Evolutionary conservation across 2,329 filamentous ascomycete genomes (phyloP).

Genomic region (Hypoxylon sp.): DNA sequence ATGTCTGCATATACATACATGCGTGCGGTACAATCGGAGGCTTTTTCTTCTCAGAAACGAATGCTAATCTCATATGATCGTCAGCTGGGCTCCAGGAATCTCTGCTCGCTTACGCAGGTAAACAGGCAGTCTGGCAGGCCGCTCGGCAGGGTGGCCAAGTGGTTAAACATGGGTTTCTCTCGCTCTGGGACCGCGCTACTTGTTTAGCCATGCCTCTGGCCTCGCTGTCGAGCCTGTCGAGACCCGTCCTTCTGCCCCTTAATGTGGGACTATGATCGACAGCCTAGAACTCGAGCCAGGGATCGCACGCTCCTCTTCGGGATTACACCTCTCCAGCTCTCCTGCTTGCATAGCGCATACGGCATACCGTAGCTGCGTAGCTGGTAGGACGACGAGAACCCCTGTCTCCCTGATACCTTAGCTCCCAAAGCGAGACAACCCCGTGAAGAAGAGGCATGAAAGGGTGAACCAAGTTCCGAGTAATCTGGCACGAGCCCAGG

Average conservation of each 20-base stretch:
- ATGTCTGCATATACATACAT: too few relatives aligned
- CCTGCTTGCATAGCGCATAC: too few relatives aligned
- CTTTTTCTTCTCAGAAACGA: constrained; percentile 37
- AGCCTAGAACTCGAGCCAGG: constrained; percentile 36
- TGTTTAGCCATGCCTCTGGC: constrained; percentile 25
- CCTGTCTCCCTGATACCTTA: constrained; percentile 38
- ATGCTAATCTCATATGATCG: constrained; percentile 43
- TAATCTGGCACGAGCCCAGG: constrained; percentile 35
- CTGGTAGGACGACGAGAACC: constrained; percentile 13
- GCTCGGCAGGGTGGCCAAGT: constrained; percentile 37
- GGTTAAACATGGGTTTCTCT: constrained; percentile 32
- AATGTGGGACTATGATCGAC: constrained; percentile 41
- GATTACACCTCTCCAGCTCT: constrained; percentile 28
- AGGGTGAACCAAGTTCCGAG: constrained; percentile 38
- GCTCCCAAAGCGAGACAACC: constrained; percentile 35
- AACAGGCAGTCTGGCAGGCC: too few relatives aligned
- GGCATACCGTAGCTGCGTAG: not conserved
- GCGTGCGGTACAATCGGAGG: constrained; percentile 32
- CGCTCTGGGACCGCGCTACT: constrained; percentile 28
- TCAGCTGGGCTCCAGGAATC: constrained; percentile 39
- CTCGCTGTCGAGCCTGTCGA: too few relatives aligned
- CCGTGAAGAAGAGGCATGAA: constrained; percentile 38
- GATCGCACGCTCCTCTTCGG: constrained; percentile 31
- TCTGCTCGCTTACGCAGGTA: constrained; percentile 42
- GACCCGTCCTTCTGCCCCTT: constrained; percentile 24